These are phyloP conservation scores for Talaromyces borbonicus DNA, from an alignment of 495 filamentous ascomycete species.

Conservation along the genomic window DNA sequence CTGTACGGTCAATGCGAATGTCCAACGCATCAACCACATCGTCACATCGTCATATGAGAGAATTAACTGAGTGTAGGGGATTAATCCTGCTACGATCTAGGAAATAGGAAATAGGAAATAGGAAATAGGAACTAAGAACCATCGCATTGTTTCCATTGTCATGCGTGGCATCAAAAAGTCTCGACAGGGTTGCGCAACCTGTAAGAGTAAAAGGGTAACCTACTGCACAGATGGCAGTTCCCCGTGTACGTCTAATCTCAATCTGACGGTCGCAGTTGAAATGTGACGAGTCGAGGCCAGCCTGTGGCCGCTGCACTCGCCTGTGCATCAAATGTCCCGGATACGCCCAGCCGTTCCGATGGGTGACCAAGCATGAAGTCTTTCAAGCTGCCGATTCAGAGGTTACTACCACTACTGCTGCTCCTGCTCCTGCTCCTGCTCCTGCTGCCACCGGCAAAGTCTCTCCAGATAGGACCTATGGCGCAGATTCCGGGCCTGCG, in stretches of 20 bases:
- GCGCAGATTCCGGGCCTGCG: no score
- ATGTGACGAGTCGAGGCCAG: constrained; percentile 46
- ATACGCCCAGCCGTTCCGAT: constrained; percentile 42
- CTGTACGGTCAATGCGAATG: no score
- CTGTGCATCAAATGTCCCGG: constrained; percentile 42
- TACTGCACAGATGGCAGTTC: background rate
- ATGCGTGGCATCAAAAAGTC: constrained; percentile 42
- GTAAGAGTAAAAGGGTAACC: constrained; percentile 41
- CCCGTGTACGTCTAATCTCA: constrained; percentile 2
- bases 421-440: background rate
- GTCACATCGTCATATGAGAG: no score
- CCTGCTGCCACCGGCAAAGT: background rate
- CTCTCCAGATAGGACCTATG: no score
- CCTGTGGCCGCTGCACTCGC: constrained; percentile 41
- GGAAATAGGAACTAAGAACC: background rate
- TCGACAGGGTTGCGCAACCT: constrained; percentile 36
- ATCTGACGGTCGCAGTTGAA: constrained; percentile 32
- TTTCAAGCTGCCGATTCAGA: constrained; percentile 5
- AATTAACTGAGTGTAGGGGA: no score
- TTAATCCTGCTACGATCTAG: no score
- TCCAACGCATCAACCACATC: no score
- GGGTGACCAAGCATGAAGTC: constrained; percentile 44
- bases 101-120: background rate
- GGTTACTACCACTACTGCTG: background rate
- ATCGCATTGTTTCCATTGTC: background rate